Base-by-base conservation (phyloP, 148 eudicot genomes). In the Simmondsia chinensis region DNA sequence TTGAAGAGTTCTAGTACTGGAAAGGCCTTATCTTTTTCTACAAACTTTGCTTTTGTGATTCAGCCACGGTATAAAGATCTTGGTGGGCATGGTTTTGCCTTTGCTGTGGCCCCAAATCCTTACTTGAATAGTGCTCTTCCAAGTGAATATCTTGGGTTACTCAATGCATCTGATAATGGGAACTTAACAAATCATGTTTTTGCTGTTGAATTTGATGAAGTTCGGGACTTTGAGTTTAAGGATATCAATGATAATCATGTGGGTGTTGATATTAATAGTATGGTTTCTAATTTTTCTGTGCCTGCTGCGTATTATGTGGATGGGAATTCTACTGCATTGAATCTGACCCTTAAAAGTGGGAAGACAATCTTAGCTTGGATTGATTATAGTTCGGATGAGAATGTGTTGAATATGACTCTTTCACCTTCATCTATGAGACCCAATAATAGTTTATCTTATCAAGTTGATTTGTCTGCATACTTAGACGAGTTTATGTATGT, bases 231-330 rank as follows among this genome's bases (percentile, higher is more conserved):
- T 4, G 76, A 63, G 46, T 62, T 62, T 28, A 9, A 7, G 0
- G 73, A 75, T 52, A 76, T 87, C 2, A 66, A 60, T 67, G 93
- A 76, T 53, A 87, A 87, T 51, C 96, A 87, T 69, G 73, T 87
- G 6, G 96, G 96, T 20, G 40, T 87, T 33, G 79, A 87, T 49
- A 42, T 87, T 6, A 74, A 87, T 30, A 68, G 79, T 9, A 44
- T 87, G 55, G 2, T 44, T 2, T 87, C 96, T 0, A 82, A 69
- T 40, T 70, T 26, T 28, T 82, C 96, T 23, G 77, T 33, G 1
- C 26, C 47, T 33, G 87, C 81, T 7, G 61, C 73, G 9, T 86
- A 65, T 59, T 86, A 42, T 48, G 33, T 29, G 1, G 68, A 68
- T 6, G 83, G 76, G 21, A 63, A 76, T 56, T 51, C 65, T 2